Conservation (phyloP, 495 filamentous ascomycete genomes). For the Ascobolus immersus region DNA sequence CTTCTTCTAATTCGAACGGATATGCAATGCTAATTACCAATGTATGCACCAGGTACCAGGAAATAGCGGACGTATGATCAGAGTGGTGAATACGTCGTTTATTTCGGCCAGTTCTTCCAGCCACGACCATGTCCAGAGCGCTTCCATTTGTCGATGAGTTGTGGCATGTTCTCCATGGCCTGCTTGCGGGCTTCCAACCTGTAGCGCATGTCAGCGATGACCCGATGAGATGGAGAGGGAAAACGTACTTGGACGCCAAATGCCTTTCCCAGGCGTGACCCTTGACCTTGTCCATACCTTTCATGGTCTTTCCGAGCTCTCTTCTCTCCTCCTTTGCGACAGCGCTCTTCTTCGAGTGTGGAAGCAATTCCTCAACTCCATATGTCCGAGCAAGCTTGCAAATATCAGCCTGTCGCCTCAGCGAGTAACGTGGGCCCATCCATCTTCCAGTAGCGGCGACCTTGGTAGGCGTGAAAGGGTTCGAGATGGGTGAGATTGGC, state of each 20-base stretch:
- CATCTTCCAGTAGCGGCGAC: slow-evolving; percentile 48
- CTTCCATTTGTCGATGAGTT: slow-evolving; percentile 76
- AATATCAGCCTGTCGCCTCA: slow-evolving; percentile 72
- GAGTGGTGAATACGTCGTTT: too few relatives aligned
- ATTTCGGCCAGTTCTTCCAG: slow-evolving; percentile 71
- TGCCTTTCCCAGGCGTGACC: slow-evolving; percentile 81
- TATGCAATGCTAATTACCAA: too few relatives aligned
- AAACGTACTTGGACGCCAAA: slow-evolving; percentile 41
- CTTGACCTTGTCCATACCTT: slow-evolving; percentile 83
- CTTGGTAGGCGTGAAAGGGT: slow-evolving; percentile 25
- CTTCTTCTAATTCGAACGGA: too few relatives aligned
- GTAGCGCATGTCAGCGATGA: slow-evolving; percentile 8
- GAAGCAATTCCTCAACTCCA: slow-evolving; percentile 63
- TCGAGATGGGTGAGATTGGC: slow-evolving; percentile 18
- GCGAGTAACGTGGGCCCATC: slow-evolving; percentile 53
- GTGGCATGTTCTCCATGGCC: slow-evolving; percentile 85
- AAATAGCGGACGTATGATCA: too few relatives aligned
- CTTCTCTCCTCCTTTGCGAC: slow-evolving; percentile 35
- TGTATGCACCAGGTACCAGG: too few relatives aligned
- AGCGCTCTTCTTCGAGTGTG: slow-evolving; percentile 48
- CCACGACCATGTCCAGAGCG: slow-evolving; percentile 64
- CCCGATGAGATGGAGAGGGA: background rate
- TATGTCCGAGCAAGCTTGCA: slow-evolving; percentile 61
- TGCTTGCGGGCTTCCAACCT: slow-evolving; percentile 67
- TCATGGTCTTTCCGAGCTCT: slow-evolving; percentile 57